phyloP scores from a whole-genome alignment of 176 grass and related monocot genomes.

The Aegilops bicornis region DNA sequence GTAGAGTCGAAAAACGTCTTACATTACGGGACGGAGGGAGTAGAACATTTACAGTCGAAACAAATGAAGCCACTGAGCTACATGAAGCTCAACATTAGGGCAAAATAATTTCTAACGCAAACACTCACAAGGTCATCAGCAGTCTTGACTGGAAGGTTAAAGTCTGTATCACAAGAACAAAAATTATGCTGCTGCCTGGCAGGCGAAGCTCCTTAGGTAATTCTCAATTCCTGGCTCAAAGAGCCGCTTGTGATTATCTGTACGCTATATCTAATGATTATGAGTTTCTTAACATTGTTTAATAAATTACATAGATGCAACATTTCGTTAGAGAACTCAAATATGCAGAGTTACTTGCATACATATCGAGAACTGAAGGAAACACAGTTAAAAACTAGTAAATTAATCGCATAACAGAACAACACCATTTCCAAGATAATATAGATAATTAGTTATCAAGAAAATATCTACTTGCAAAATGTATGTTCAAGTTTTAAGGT shows the following conservation, averaged over 20 bases:
- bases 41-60: background rate
- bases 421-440: background rate
- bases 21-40: no score
- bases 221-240: background rate
- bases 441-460: background rate
- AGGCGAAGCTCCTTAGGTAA: background rate
- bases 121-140: background rate
- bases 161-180: background rate
- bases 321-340: background rate
- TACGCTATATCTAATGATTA: background rate
- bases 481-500: background rate
- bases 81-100: background rate
- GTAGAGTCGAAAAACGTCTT: no score
- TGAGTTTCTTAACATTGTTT: background rate
- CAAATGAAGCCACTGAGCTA: background rate
- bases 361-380: background rate
- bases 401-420: conserved; percentile 3
- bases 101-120: background rate
- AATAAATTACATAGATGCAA: background rate
- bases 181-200: background rate
- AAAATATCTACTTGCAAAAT: conserved; percentile 21
- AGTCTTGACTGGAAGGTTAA: background rate
- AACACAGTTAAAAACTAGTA: background rate
- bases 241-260: background rate
- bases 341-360: background rate